Conservation (phyloP, 148 eudicot genomes). For the Rhododendron kiyosumense region DNA sequence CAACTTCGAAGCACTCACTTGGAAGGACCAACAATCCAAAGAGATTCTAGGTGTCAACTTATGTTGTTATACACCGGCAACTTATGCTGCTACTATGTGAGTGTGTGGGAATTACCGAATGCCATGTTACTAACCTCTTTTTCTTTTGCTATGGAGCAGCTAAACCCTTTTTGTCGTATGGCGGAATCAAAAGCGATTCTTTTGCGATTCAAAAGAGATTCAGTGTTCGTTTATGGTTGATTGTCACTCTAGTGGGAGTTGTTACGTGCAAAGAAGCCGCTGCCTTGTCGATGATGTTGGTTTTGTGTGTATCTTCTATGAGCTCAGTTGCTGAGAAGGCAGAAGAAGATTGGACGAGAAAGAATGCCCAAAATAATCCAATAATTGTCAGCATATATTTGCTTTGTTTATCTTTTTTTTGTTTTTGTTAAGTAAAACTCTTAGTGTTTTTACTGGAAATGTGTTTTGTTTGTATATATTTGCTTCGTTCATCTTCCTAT, state of each 20-base stretch:
- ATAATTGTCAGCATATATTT: neutral
- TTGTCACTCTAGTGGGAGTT: neutral
- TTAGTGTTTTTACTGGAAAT: neutral
- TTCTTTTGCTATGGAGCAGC: conserved; percentile 6
- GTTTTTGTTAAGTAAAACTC: neutral
- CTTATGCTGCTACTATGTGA: neutral
- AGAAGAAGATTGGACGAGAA: neutral
- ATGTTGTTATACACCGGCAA: neutral
- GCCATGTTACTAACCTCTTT: neutral
- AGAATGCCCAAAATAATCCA: neutral
- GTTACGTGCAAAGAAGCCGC: neutral
- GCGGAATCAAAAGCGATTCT: neutral
- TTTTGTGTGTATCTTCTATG: neutral
- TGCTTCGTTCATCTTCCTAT: too few relatives aligned
- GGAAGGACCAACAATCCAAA: neutral
- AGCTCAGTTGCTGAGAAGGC: neutral
- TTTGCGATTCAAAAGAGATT: neutral
- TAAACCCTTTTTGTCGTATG: neutral
- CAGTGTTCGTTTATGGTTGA: neutral
- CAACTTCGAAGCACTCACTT: neutral
- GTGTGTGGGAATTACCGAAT: neutral
- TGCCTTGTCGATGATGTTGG: neutral
- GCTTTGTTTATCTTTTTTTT: neutral
- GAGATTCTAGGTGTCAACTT: neutral
- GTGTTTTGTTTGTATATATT: neutral